phyloP scores from a whole-genome alignment of 140 eudicot species.

The Senecio squalidus region DNA sequence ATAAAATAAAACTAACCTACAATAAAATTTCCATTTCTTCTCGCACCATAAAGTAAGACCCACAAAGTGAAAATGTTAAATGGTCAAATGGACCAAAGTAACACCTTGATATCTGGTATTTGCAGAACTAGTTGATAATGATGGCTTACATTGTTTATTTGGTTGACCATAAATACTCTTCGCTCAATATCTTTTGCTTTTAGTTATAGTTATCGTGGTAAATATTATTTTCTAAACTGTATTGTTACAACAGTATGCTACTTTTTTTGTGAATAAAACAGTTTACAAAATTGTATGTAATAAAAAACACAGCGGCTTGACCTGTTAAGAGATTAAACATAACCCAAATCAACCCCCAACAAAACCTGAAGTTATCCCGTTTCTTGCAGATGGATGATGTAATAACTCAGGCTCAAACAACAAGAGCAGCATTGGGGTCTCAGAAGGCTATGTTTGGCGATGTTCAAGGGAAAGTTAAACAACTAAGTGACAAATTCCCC shows the following conservation, averaged over 20 bases:
- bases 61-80: not conserved
- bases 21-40: not conserved
- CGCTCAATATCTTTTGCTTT: too few species aligned
- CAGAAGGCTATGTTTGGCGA: slow-evolving; percentile 88
- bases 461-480: slow-evolving; percentile 91
- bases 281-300: too few species aligned
- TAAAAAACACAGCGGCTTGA: too few species aligned
- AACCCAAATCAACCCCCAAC: too few species aligned
- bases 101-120: not conserved
- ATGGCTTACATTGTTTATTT: not conserved
- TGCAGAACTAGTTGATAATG: not conserved
- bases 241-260: too few species aligned
- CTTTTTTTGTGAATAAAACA: too few species aligned
- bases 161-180: too few species aligned
- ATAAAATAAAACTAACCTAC: too few species aligned
- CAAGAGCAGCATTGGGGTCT: slow-evolving; percentile 76
- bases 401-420: slow-evolving; percentile 89
- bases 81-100: too few species aligned
- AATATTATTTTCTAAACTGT: too few species aligned
- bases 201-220: too few species aligned
- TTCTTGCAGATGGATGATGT: slow-evolving; percentile 82
- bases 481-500: slow-evolving; percentile 82
- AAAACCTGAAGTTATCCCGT: not conserved
- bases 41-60: not conserved
- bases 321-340: too few species aligned